Percentiles rank a stretch among this genome's conserved stretches.
Evolutionary conservation across 1,284 basidiomycete genomes (phyloP).

Genomic region (Ustilago trichophora): DNA sequence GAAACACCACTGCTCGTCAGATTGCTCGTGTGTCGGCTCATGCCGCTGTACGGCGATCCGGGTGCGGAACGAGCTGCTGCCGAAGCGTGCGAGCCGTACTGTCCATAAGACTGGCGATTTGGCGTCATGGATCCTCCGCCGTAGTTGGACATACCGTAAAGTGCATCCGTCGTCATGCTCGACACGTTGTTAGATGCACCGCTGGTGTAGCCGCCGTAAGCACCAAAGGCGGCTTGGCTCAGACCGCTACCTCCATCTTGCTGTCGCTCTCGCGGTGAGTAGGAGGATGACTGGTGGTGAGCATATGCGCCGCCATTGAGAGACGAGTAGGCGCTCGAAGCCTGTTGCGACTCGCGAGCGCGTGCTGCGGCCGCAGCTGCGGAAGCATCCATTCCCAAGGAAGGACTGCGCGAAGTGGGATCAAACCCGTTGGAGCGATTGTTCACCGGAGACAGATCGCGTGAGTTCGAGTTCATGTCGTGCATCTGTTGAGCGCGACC

Average conservation of each 20-base stretch:
- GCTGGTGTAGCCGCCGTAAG: conserved; percentile 32
- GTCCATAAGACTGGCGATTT: conserved; percentile 23
- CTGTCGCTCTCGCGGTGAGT: conserved; percentile 43
- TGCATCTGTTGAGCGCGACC: conserved; percentile 18
- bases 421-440: conserved; percentile 38
- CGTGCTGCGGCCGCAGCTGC: conserved; percentile 20
- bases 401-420: conserved; percentile 41
- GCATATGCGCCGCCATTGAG: conserved; percentile 28
- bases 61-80: conserved; percentile 34
- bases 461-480: conserved; percentile 16
- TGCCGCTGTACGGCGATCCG: conserved; percentile 46
- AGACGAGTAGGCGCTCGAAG: conserved; percentile 23
- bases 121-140: conserved; percentile 35
- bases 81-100: conserved; percentile 26
- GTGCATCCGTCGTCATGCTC: conserved; percentile 28
- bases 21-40: conserved; percentile 32
- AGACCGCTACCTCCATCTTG: conserved; percentile 22
- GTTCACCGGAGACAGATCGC: conserved; percentile 34
- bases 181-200: conserved; percentile 9
- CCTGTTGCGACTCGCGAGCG: conserved; percentile 38
- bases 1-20: conserved; percentile 19
- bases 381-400: conserved; percentile 28
- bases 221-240: conserved; percentile 27
- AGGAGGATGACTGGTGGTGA: conserved; percentile 13
- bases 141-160: conserved; percentile 37